Evolutionary conservation across 202 grass and related monocot species (phyloP).

Genomic region (Musa balbisiana): DNA sequence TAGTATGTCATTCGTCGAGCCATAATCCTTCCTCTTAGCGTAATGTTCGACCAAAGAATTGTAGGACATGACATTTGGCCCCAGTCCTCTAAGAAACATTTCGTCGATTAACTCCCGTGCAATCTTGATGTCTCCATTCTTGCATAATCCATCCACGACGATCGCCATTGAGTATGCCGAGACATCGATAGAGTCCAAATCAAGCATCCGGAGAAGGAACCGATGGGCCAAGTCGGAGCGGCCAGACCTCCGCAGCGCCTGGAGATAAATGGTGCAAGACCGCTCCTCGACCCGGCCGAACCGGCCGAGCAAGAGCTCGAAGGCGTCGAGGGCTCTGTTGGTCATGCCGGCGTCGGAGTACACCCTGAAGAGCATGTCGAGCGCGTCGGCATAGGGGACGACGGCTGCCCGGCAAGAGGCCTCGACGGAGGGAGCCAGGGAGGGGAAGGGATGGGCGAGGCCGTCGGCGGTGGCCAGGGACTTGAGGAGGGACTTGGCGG

Average conservation of each 20-base stretch:
- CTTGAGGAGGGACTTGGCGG: conserved; percentile 37
- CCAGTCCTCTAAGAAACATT: conserved; percentile 37
- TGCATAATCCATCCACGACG: conserved; percentile 52
- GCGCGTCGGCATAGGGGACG: conserved; percentile 33
- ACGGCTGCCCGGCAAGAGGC: conserved; percentile 16
- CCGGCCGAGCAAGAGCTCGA: conserved; percentile 39
- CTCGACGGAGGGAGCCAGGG: conserved; percentile 20
- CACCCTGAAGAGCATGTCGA: conserved; percentile 83
- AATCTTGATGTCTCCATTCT: conserved; percentile 26
- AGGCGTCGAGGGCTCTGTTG: conserved; percentile 35
- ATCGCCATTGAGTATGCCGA: conserved; percentile 35
- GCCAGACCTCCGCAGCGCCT: conserved; percentile 52
- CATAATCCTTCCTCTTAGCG: conserved; percentile 30
- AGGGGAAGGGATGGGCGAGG: conserved; percentile 29
- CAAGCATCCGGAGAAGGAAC: conserved; percentile 35
- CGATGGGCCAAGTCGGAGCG: conserved; percentile 29
- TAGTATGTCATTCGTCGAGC: conserved; percentile 25
- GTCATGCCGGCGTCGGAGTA: conserved; percentile 44
- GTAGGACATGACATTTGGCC: conserved; percentile 51
- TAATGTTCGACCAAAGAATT: conserved; percentile 58
- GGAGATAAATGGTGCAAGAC: conserved; percentile 58
- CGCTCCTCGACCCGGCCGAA: conserved; percentile 57
- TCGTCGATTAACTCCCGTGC: conserved; percentile 53
- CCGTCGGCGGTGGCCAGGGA: conserved; percentile 33
- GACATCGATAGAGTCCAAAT: conserved; percentile 20